A percentile compares a stretch with the other conserved stretches of the same genome.
These are phyloP conservation scores for Pythium utonaiense DNA, from an alignment of 352 stramenopile genomes.

Conservation along the genomic window DNA sequence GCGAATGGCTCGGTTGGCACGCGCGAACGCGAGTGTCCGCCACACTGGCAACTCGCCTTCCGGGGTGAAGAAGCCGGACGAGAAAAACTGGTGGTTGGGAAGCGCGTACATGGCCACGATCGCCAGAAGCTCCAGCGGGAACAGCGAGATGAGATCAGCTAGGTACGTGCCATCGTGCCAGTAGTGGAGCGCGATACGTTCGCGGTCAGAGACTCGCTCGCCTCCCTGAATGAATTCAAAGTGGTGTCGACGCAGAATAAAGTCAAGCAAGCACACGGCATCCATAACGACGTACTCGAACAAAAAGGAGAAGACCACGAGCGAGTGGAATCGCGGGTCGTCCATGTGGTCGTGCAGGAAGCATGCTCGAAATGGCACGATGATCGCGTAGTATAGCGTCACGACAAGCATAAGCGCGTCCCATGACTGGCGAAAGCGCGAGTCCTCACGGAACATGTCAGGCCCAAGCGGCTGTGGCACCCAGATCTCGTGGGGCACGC, in stretches of 20 bases:
- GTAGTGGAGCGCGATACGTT: slow-evolving; percentile 38
- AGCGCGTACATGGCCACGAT: slow-evolving; percentile 16
- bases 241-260: slow-evolving; percentile 25
- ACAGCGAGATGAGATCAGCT: slow-evolving; percentile 43
- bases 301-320: slow-evolving; percentile 38
- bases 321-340: slow-evolving; percentile 13
- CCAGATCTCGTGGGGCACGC: slow-evolving; percentile 27
- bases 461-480: not conserved
- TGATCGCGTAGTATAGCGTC: slow-evolving; percentile 51
- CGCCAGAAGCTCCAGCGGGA: slow-evolving; percentile 46
- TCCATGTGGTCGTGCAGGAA: slow-evolving; percentile 57
- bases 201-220: slow-evolving; percentile 11
- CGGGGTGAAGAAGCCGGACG: slow-evolving; percentile 20
- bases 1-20: slow-evolving; percentile 51
- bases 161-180: slow-evolving; percentile 41
- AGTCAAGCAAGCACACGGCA: slow-evolving; percentile 28
- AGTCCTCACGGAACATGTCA: slow-evolving; percentile 29
- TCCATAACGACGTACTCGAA: slow-evolving; percentile 57
- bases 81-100: slow-evolving; percentile 6
- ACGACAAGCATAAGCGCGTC: slow-evolving; percentile 46
- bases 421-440: slow-evolving; percentile 49
- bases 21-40: slow-evolving; percentile 44
- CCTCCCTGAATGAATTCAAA: slow-evolving; percentile 27
- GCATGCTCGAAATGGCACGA: slow-evolving; percentile 53
- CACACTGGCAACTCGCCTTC: slow-evolving; percentile 29